Evolutionary conservation across 225 moss, liverwort and hornwort genomes (phyloP), one percentile per base, ranked within the genome.

Genomic region (Antitrichia curtipendula): DNA sequence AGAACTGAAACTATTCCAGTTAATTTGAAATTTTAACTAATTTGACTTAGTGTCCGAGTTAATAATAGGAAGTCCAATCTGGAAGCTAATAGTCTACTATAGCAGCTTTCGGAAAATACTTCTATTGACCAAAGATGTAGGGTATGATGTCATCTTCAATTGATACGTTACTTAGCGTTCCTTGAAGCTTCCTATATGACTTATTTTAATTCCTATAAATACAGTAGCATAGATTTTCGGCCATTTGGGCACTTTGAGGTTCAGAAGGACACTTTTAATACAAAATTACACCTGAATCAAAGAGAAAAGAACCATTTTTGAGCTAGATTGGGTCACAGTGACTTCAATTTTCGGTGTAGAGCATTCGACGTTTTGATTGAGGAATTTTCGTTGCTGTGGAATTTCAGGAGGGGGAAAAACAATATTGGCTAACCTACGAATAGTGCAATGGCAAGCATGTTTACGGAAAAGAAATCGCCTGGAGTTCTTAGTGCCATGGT

Each of bases 401-500:
- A 47, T 78, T 87, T 22, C 85, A 94, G 94, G 93, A 90, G 94
- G 94, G 22, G 94, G 94, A 2, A 91, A 80, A 73, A 68, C 92
- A 5, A 11, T 86, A 63, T 31, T 88, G 54, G 65, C 93, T 9
- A 94, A 94, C 80, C 53, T 94, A 13, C 89, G 92, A 50, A 89
- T 94, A 45, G 89, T 93, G 63, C 94, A 94, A 57, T 94, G 94
- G 94, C 94, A 94, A 90, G 91, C 94, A 29, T 90, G 90, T 53
- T 53, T 53, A 57, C 92, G 94, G 45, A 94, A 94, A 59, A 54
- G 87, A 52, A 93, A 92, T 40, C 91, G 91, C 41, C 84, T 94
- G 29, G 93, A 94, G 85, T 94, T 94, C 65, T 62, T 94, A 38
- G 90, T 94, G 50, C 94, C 94, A n/a, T 94, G 94, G 93, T 94